Evolutionary conservation across 2,329 filamentous ascomycete species (phyloP).

Genomic region (Clonostachys solani): DNA sequence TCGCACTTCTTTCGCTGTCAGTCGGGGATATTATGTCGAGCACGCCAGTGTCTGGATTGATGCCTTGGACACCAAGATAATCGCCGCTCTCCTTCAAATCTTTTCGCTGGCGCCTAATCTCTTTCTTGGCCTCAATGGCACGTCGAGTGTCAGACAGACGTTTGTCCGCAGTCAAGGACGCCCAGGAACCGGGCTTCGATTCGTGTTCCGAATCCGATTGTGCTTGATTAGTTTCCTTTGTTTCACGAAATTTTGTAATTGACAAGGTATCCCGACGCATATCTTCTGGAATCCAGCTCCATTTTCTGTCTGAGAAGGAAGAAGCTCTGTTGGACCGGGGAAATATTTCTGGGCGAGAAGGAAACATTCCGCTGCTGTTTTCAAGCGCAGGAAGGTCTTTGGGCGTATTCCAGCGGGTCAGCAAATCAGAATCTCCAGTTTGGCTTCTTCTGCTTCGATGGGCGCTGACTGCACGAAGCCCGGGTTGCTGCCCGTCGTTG

Average conservation of each 20-base stretch:
- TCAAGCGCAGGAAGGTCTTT: conserved; percentile 10
- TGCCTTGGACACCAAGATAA: conserved; percentile 53
- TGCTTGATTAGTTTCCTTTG: conserved; percentile 1
- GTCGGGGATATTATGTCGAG: conserved; percentile 46
- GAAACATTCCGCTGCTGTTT: background rate
- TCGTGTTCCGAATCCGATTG: background rate
- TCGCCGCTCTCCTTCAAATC: conserved; percentile 50
- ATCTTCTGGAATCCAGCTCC: background rate
- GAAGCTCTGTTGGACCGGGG: background rate
- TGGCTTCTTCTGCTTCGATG: conserved; percentile 8
- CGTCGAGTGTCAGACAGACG: conserved; percentile 7
- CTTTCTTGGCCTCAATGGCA: conserved; percentile 21
- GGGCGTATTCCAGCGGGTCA: conserved; percentile 29
- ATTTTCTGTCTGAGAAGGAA: background rate
- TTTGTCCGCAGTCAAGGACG: conserved; percentile 2
- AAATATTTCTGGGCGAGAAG: background rate
- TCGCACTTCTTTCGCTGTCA: conserved; percentile 31
- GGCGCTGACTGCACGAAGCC: too few species aligned
- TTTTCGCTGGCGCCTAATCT: conserved; percentile 29
- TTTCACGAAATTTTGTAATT: too few species aligned
- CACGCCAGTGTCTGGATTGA: conserved; percentile 52
- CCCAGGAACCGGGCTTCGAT: background rate
- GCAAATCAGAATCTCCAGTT: conserved; percentile 18
- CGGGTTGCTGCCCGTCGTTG: conserved; percentile 5
- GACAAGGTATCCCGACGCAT: background rate